A percentile compares a stretch with the other conserved stretches of the same genome.
Evolutionary conservation across 2,329 filamentous ascomycete genomes (phyloP).

Genomic region (Stagonosporopsis rhizophila): DNA sequence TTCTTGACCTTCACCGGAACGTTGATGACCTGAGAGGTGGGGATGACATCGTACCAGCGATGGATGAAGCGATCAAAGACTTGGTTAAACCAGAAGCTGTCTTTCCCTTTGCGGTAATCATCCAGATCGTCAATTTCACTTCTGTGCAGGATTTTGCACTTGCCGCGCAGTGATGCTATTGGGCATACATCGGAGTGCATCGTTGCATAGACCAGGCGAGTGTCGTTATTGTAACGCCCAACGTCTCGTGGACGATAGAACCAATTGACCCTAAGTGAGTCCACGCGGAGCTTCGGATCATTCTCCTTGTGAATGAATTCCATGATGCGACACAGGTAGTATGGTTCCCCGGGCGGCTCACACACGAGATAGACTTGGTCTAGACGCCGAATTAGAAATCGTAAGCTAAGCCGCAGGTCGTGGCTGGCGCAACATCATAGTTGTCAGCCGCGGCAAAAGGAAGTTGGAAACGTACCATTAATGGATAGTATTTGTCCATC

Average conservation of each 20-base stretch:
- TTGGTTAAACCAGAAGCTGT: slow-evolving; percentile 97
- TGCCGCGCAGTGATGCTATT: slow-evolving; percentile 88
- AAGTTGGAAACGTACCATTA: slow-evolving; percentile 71
- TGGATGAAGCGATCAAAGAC: slow-evolving; percentile 98
- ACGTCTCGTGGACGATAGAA: slow-evolving; percentile 97
- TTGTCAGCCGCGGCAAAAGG: slow-evolving; percentile 30
- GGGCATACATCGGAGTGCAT: slow-evolving; percentile 99
- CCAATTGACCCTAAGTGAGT: slow-evolving; percentile 94
- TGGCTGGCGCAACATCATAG: slow-evolving; percentile 40
- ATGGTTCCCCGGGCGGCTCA: slow-evolving; percentile 96
- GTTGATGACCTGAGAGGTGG: slow-evolving; percentile 90
- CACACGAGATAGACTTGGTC: slow-evolving; percentile 95
- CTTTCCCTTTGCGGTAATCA: slow-evolving; percentile 80
- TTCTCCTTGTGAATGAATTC: slow-evolving; percentile 87
- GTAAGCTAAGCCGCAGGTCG: slow-evolving; percentile 31
- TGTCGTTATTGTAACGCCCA: slow-evolving; percentile 88
- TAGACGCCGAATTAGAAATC: slow-evolving; percentile 53
- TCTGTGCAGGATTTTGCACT: slow-evolving; percentile 88
- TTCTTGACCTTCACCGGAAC: slow-evolving; percentile 95
- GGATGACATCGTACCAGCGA: slow-evolving; percentile 96
- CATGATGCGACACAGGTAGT: slow-evolving; percentile 98
- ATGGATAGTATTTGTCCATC: slow-evolving; percentile 83
- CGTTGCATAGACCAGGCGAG: slow-evolving; percentile 88
- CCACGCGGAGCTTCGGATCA: slow-evolving; percentile 73
- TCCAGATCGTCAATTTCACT: slow-evolving; percentile 85